Evolutionary conservation across 192 early-diverging fungal species (phyloP).

Genomic region (Podila epigama): DNA sequence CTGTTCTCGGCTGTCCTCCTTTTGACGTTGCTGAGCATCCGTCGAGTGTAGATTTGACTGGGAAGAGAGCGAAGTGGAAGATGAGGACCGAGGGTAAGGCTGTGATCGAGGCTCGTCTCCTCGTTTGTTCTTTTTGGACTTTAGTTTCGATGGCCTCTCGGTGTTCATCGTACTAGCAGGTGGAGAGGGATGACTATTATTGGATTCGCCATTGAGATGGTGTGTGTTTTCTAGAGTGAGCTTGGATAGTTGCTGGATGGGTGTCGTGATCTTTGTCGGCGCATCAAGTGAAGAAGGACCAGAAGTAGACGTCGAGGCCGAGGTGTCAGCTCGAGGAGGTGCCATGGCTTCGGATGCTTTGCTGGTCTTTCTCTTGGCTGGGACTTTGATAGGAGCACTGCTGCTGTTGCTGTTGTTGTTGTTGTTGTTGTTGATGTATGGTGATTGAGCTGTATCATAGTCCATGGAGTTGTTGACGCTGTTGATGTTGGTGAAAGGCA

Average conservation of each 20-base stretch:
- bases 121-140: constrained; percentile 30
- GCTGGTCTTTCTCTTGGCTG: constrained; percentile 4
- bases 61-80: constrained; percentile 12
- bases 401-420: too few species aligned
- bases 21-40: too few species aligned
- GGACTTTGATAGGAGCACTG: too few species aligned
- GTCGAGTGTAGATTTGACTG: constrained; percentile 5
- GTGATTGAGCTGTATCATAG: background rate
- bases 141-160: constrained; percentile 15
- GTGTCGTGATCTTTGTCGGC: constrained; percentile 24
- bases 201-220: constrained; percentile 11
- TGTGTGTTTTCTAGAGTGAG: constrained; percentile 36
- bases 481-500: background rate
- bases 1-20: constrained; percentile 21
- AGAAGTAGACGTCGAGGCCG: too few species aligned
- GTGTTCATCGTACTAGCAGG: constrained; percentile 6
- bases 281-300: background rate
- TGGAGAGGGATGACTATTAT: constrained; percentile 8
- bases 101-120: constrained; percentile 29
- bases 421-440: too few species aligned
- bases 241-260: constrained; percentile 44
- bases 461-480: background rate
- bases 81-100: constrained; percentile 11
- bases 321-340: constrained; percentile 12
- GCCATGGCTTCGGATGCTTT: constrained; percentile 1